phyloP scores from a whole-genome alignment of 345 rosid species.

The Passiflora organensis region DNA sequence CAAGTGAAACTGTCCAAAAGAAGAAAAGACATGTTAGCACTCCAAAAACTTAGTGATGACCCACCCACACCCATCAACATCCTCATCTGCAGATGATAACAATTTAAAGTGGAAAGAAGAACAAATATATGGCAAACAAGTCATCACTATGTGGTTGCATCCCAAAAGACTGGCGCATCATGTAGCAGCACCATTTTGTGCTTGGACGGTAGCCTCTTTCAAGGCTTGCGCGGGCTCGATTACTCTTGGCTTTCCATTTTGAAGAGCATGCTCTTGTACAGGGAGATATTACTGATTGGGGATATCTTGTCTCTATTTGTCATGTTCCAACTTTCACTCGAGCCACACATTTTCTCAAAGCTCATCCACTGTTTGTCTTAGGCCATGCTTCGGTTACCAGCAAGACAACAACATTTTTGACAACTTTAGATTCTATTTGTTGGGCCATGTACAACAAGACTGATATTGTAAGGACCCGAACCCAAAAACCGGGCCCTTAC shows the following conservation, averaged over 20 bases:
- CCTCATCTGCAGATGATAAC: neutral
- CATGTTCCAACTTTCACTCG: neutral
- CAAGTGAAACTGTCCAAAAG: too few species aligned
- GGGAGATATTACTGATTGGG: slow-evolving; percentile 3
- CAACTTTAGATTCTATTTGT: neutral
- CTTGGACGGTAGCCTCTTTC: neutral
- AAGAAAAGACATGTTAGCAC: too few species aligned
- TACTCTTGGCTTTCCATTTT: neutral
- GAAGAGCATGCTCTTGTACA: too few species aligned
- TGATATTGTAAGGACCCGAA: too few species aligned
- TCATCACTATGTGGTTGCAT: neutral
- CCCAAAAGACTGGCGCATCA: neutral
- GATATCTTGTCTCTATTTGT: neutral
- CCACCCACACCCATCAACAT: neutral
- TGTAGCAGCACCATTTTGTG: neutral
- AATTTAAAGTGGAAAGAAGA: neutral
- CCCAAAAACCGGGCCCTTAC: too few species aligned
- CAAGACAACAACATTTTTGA: neutral
- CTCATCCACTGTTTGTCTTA: neutral
- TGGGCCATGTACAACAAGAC: neutral
- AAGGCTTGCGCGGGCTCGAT: neutral
- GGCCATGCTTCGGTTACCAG: neutral
- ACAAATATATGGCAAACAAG: neutral
- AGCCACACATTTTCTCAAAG: neutral
- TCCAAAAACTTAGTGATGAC: neutral